Evolutionary conservation across 768 basidiomycete genomes (phyloP).

Genomic region (Tulasnella sp.): DNA sequence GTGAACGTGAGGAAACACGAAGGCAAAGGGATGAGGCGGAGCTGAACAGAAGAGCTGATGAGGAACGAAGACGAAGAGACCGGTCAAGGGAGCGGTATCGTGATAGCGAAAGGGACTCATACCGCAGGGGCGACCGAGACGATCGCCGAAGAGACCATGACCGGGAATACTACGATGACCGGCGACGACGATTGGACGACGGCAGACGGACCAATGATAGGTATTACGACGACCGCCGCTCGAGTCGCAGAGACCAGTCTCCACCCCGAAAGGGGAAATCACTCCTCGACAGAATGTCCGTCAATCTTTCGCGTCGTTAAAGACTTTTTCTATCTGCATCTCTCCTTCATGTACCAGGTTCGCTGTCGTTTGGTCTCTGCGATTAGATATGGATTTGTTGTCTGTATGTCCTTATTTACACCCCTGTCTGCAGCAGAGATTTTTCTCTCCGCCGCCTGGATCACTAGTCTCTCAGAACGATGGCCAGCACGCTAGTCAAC

Average conservation of each 20-base stretch:
- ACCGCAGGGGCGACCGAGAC: not conserved
- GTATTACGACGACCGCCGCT: slow-evolving; percentile 5
- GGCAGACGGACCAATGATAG: not conserved
- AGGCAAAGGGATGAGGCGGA: not conserved
- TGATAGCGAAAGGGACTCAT: not conserved
- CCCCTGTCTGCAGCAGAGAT: not conserved
- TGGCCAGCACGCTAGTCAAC: slow-evolving; percentile 1
- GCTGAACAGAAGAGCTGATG: not conserved
- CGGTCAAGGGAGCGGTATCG: not conserved
- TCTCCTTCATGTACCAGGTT: not conserved
- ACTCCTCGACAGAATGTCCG: not conserved
- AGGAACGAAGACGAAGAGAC: not conserved
- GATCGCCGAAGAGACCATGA: slow-evolving; percentile 2
- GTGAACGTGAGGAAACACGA: not conserved
- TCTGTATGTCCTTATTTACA: not conserved
- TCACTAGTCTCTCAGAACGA: not conserved
- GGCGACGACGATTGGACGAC: not conserved
- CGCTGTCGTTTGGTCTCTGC: not conserved
- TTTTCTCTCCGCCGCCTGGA: not conserved
- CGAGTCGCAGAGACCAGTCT: not conserved
- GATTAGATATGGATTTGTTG: not conserved
- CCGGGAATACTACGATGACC: not conserved
- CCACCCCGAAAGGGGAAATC: slow-evolving; percentile 2
- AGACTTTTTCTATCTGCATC: not conserved
- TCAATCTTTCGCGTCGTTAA: not conserved